These are phyloP conservation scores for Vitis amurensis DNA, from an alignment of 164 flowering plant genomes.

Conservation along the genomic window DNA sequence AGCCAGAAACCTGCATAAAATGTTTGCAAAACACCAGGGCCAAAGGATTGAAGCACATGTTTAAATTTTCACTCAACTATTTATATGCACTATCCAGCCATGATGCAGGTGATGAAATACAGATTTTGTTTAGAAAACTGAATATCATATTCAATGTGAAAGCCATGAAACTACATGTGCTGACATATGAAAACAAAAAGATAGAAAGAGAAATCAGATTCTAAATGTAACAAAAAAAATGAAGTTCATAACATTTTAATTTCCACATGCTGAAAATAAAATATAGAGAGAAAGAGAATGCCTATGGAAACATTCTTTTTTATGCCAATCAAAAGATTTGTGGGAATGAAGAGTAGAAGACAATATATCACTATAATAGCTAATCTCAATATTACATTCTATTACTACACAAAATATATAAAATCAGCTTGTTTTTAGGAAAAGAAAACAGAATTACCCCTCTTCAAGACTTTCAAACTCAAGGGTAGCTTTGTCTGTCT, in stretches of 20 bases:
- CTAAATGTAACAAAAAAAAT: not conserved
- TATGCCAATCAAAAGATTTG: not conserved
- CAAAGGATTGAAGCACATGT: not conserved
- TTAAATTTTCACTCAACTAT: not conserved
- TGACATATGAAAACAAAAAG: not conserved
- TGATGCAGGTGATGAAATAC: not conserved
- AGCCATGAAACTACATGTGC: not conserved
- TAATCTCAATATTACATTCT: not conserved
- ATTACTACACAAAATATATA: not conserved
- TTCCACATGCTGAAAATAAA: not conserved
- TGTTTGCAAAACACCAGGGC: not conserved
- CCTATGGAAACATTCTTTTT: not conserved
- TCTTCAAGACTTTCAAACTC: slow-evolving; percentile 95
- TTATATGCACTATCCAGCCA: not conserved
- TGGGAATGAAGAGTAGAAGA: not conserved
- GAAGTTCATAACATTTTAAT: not conserved
- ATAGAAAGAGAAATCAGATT: not conserved
- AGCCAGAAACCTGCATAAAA: slow-evolving; percentile 53
- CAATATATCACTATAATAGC: not conserved
- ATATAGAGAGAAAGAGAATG: not conserved
- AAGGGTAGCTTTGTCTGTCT: slow-evolving; percentile 95
- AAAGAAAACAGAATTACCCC: slow-evolving; percentile 55
- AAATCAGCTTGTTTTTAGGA: not conserved
- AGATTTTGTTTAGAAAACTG: not conserved
- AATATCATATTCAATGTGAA: not conserved